These are phyloP conservation scores for Friedmanniomyces simplex DNA, from an alignment of 495 filamentous ascomycete genomes.

Conservation along the genomic window DNA sequence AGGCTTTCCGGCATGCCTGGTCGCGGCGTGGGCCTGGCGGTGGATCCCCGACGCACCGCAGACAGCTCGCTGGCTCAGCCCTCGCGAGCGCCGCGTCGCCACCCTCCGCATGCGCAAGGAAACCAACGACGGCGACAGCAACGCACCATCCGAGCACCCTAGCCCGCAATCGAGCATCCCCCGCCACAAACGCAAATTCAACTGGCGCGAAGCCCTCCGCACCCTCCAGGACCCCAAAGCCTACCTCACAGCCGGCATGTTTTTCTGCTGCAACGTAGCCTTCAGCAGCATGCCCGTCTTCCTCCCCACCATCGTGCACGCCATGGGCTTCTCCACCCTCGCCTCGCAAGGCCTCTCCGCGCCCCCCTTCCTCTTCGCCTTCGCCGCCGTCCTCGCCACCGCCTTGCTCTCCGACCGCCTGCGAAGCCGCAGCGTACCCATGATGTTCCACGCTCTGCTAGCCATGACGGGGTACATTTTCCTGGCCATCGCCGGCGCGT, in stretches of 20 bases:
- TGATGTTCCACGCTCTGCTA: constrained; percentile 31
- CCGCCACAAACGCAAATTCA: constrained; percentile 26
- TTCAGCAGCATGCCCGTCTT: constrained; percentile 33
- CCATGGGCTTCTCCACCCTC: constrained; percentile 28
- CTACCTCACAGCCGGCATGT: constrained; percentile 55
- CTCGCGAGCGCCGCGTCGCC: constrained; percentile 38
- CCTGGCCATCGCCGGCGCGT: constrained; percentile 40
- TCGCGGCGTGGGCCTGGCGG: constrained; percentile 44
- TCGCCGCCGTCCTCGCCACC: constrained; percentile 27
- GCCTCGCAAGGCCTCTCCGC: constrained; percentile 31
- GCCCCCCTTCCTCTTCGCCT: constrained; percentile 30
- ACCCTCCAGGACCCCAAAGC: constrained; percentile 52
- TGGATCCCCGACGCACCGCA: constrained; percentile 46
- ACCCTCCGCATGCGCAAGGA: constrained; percentile 40
- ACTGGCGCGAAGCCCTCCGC: constrained; percentile 43
- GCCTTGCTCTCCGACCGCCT: constrained; percentile 29
- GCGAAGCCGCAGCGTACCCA: constrained; percentile 22
- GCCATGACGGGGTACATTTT: constrained; percentile 52
- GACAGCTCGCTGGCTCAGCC: constrained; percentile 40
- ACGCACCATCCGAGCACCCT: background rate
- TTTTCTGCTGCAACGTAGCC: constrained; percentile 33
- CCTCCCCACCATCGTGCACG: constrained; percentile 30
- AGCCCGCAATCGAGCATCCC: constrained; percentile 1
- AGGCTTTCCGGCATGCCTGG: constrained; percentile 50
- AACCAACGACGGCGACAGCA: constrained; percentile 18